phyloP scores from a whole-genome alignment of 2,329 filamentous ascomycete genomes.

The Fusarium coicis region DNA sequence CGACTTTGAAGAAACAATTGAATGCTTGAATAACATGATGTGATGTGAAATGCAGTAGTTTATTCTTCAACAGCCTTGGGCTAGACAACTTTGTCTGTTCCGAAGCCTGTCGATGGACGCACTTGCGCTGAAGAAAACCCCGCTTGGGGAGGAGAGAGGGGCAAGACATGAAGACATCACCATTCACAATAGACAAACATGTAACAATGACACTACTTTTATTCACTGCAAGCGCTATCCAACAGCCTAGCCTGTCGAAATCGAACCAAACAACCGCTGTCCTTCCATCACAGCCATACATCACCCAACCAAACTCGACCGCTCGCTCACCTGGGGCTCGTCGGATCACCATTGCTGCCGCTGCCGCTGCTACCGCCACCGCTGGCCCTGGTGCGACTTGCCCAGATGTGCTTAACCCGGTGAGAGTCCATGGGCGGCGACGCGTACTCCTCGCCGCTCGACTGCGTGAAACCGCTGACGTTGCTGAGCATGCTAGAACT shows the following conservation, averaged over 20 bases:
- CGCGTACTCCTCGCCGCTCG: slow-evolving; percentile 61
- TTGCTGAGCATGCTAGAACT: slow-evolving; percentile 76
- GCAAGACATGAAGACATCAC: background rate
- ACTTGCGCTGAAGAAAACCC: background rate
- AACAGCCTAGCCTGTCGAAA: slow-evolving; percentile 34
- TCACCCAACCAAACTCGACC: background rate
- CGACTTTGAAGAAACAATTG: too few relatives aligned
- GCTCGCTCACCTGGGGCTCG: slow-evolving; percentile 54
- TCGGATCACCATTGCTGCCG: slow-evolving; percentile 62
- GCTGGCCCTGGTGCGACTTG: slow-evolving; percentile 40
- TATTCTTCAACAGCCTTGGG: too few relatives aligned
- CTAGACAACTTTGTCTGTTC: too few relatives aligned
- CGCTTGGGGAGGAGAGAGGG: background rate
- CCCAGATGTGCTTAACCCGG: slow-evolving; percentile 40
- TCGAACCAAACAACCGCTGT: slow-evolving; percentile 26
- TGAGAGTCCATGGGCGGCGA: slow-evolving; percentile 41
- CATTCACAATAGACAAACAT: background rate
- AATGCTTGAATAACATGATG: too few relatives aligned
- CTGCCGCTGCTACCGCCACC: slow-evolving; percentile 60
- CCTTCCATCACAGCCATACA: slow-evolving; percentile 6
- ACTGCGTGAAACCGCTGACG: slow-evolving; percentile 74
- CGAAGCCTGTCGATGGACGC: too few relatives aligned
- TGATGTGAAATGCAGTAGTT: too few relatives aligned
- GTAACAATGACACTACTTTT: slow-evolving; percentile 46
- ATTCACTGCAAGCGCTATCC: slow-evolving; percentile 43